Evolutionary conservation across 345 rosid species (phyloP).

Genomic region (Hibiscus mutabilis): DNA sequence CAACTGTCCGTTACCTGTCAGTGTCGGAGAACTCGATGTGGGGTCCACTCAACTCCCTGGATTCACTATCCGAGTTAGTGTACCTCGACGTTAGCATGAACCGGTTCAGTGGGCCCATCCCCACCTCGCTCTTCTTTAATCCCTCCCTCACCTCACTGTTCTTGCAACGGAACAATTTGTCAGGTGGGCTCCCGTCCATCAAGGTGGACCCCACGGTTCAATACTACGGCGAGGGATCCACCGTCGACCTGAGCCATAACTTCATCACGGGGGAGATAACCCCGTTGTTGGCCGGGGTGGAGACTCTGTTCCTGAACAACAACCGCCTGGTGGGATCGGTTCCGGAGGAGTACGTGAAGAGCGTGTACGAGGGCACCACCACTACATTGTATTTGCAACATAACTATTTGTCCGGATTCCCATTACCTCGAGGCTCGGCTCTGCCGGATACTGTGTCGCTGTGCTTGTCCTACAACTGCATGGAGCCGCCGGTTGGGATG

Average conservation of each 20-base stretch:
- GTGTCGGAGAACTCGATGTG: slow-evolving; percentile 43
- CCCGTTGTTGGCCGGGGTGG: slow-evolving; percentile 44
- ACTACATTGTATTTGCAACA: slow-evolving; percentile 67
- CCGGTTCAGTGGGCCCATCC: slow-evolving; percentile 65
- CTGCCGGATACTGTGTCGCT: slow-evolving; percentile 54
- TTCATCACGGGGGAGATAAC: slow-evolving; percentile 48
- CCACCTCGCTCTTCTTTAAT: slow-evolving; percentile 36
- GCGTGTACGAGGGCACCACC: slow-evolving; percentile 42
- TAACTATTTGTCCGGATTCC: slow-evolving; percentile 56
- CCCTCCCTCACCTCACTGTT: slow-evolving; percentile 47
- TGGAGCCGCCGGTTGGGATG: slow-evolving; percentile 49
- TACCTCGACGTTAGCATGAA: slow-evolving; percentile 81
- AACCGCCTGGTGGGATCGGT: slow-evolving; percentile 58
- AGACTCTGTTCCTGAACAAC: slow-evolving; percentile 58
- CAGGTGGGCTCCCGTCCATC: slow-evolving; percentile 45
- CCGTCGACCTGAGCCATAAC: slow-evolving; percentile 74
- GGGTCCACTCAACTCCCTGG: slow-evolving; percentile 57
- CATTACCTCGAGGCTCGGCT: slow-evolving; percentile 28
- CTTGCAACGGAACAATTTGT: slow-evolving; percentile 81
- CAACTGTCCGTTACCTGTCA: slow-evolving; percentile 65
- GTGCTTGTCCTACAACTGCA: slow-evolving; percentile 80
- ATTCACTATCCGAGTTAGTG: slow-evolving; percentile 37
- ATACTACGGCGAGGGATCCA: slow-evolving; percentile 47
- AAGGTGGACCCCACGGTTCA: not conserved
- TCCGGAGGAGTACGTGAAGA: slow-evolving; percentile 48